Base-by-base conservation (phyloP, 352 stramenopile species). In the Globisporangium spinosum region DNA sequence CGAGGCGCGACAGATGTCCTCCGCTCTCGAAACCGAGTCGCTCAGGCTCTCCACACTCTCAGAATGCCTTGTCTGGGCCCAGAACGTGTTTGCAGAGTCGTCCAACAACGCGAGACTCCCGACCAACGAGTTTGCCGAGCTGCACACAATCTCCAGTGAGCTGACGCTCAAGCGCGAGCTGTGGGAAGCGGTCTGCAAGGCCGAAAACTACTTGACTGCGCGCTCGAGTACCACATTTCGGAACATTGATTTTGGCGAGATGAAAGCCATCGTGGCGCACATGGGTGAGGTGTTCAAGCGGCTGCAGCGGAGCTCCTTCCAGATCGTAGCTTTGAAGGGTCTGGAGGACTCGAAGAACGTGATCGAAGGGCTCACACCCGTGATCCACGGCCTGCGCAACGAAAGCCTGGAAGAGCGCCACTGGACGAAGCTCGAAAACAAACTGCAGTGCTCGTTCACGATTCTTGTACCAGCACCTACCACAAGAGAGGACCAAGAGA, bases 341-440 rank as follows among this genome's bases (percentile, higher is more conserved):
- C 66, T 93, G 0, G 65, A 80, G 20, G 71, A 68, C 10, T 65
- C 78, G 1, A 80, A 88, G 64, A 54, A 55, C n/a, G 77, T 74
- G 2, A 57, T 93, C 3, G 73, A 87, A 35, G 74, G 78, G 0
- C 58, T 91, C 25, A 73, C 69, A 0, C 80, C 82, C 0, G 76
- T 91, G 0, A 80, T 93, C 43, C 80, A 78, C 3, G 82, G 91
- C 63, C 61, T 93, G 2, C 74, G 83, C 9, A 93, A 90, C 32
- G 74, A 81, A 0, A 64, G 80, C 27, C 22, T 93, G 22, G 74
- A 77, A 40, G 79, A 88, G 23, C 80, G 82, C 5, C 85, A 93
- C 62, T 93, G 85, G 85, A 81, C 70, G 2, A 91, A 91, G 53
- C 69, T 93, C 0, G 85, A 93, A 58, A 70, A 89, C 71, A 93